Evolutionary conservation across 2,329 filamentous ascomycete species (phyloP).

Genomic region (Chrysoporthe puriensis): DNA sequence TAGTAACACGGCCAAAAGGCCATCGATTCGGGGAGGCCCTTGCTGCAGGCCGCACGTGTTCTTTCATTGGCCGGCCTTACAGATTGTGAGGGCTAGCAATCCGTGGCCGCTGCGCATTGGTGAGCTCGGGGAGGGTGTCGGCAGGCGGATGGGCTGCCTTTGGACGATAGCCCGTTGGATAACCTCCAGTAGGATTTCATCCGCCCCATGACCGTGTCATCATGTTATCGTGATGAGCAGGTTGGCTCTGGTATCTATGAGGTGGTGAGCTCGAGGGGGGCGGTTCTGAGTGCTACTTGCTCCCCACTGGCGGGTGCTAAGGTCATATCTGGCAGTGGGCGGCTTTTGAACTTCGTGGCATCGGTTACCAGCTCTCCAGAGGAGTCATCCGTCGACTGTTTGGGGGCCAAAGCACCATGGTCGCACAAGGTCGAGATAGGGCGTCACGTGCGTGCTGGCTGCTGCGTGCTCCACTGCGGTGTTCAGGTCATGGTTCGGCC

Average conservation of each 20-base stretch:
- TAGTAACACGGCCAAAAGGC: slow-evolving; percentile 1
- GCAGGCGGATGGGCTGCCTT: too few species aligned
- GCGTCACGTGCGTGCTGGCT: slow-evolving; percentile 25
- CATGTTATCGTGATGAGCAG: too few species aligned
- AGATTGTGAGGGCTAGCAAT: not conserved
- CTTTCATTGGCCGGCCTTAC: not conserved
- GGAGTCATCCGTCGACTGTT: not conserved
- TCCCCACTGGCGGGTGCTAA: too few species aligned
- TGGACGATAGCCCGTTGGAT: too few species aligned
- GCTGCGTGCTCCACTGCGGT: slow-evolving; percentile 27
- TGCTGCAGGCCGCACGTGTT: not conserved
- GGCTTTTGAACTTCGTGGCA: not conserved
- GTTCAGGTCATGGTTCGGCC: slow-evolving; percentile 19
- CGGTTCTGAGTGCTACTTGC: too few species aligned
- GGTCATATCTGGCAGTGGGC: too few species aligned
- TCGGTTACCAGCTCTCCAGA: not conserved
- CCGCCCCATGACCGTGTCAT: too few species aligned
- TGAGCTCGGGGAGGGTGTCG: not conserved
- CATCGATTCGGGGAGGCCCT: slow-evolving; percentile 10
- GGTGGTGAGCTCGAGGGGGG: too few species aligned
- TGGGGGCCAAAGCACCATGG: slow-evolving; percentile 8
- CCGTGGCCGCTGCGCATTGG: not conserved
- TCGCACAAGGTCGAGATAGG: slow-evolving; percentile 6
- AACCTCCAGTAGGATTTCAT: too few species aligned
- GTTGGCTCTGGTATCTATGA: too few species aligned